These are phyloP conservation scores for Phallus indusiatus DNA, from an alignment of 768 basidiomycete genomes.

Conservation along the genomic window DNA sequence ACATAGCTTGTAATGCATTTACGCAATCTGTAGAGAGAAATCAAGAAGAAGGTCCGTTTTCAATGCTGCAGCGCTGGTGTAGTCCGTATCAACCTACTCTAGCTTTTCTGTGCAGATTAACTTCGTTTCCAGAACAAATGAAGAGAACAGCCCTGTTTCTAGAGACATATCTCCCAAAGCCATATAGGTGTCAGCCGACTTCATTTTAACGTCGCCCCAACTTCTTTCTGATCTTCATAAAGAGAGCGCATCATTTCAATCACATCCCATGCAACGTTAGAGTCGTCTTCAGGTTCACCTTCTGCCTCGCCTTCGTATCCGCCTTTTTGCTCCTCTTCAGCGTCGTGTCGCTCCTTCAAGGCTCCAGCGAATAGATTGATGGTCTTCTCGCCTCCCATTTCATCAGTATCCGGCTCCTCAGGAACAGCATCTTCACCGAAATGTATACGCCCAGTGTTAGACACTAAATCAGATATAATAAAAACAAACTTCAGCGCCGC, in stretches of 20 bases:
- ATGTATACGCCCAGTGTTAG: constrained; percentile 54
- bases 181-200: constrained; percentile 86
- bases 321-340: constrained; percentile 31
- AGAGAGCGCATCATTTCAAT: constrained; percentile 89
- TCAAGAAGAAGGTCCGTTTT: constrained; percentile 65
- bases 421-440: constrained; percentile 47
- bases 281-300: constrained; percentile 89
- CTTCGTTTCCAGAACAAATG: neutral
- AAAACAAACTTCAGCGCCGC: neutral
- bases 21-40: constrained; percentile 91
- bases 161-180: constrained; percentile 89
- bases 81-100: constrained; percentile 87
- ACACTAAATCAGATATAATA: constrained; percentile 16
- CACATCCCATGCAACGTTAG: constrained; percentile 96
- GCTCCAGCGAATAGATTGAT: constrained; percentile 60
- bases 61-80: constrained; percentile 64
- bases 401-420: constrained; percentile 25
- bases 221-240: constrained; percentile 55
- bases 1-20: constrained; percentile 89
- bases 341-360: constrained; percentile 27
- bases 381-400: constrained; percentile 30
- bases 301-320: constrained; percentile 57
- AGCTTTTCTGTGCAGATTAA: constrained; percentile 86
- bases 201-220: constrained; percentile 51
- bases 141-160: constrained; percentile 70